A percentile compares a stretch with the other conserved stretches of the same genome.
phyloP scores from a whole-genome alignment of 2,329 filamentous ascomycete species.

The Cladophialophora yegresii region DNA sequence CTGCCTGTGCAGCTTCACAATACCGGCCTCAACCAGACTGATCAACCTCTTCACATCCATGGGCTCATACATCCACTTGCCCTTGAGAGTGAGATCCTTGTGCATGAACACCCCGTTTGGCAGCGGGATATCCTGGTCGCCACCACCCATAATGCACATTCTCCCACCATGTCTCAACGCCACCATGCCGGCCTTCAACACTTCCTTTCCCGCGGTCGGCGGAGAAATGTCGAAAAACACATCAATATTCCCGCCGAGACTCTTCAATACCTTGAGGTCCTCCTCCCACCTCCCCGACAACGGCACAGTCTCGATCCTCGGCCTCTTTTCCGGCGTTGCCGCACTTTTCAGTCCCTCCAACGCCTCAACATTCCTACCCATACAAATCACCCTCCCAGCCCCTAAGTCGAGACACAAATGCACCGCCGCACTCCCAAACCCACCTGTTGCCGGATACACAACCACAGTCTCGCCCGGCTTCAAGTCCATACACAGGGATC shows the following conservation, averaged over 20 bases:
- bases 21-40: conserved; percentile 32
- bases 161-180: conserved; percentile 37
- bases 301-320: conserved; percentile 43
- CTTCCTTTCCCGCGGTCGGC: conserved; percentile 42
- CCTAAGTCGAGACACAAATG: conserved; percentile 53
- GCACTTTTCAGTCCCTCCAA: conserved; percentile 17
- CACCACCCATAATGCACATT: conserved; percentile 35
- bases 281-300: conserved; percentile 47
- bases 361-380: conserved; percentile 46
- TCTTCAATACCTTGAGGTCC: conserved; percentile 43
- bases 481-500: conserved; percentile 42
- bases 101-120: conserved; percentile 31
- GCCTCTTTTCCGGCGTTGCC: conserved; percentile 3
- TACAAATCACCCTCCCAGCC: conserved; percentile 52
- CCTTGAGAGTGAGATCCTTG: conserved; percentile 31
- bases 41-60: conserved; percentile 32
- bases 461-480: conserved; percentile 53
- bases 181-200: conserved; percentile 43
- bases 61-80: conserved; percentile 37
- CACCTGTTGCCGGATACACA: conserved; percentile 53
- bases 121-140: conserved; percentile 29
- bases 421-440: conserved; percentile 52
- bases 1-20: conserved; percentile 26
- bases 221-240: conserved; percentile 55
- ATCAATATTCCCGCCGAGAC: conserved; percentile 44